A percentile compares a stretch with the other conserved stretches of the same genome.
Evolutionary conservation across 2,329 filamentous ascomycete genomes (phyloP).

Genomic region (Leptosphaerulina australis): DNA sequence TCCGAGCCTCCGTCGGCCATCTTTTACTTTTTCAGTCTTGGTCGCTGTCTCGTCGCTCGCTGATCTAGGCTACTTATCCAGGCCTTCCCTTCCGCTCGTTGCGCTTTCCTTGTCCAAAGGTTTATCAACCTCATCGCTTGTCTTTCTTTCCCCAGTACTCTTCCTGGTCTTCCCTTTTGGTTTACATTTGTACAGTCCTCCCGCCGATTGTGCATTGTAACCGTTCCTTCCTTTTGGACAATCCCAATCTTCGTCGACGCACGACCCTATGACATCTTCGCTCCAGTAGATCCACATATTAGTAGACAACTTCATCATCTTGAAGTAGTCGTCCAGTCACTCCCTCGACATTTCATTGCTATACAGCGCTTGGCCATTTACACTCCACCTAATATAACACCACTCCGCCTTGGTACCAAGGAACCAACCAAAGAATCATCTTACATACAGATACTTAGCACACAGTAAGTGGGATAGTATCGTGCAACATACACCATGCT

Average conservation of each 20-base stretch:
- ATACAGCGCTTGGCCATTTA: conserved; percentile 28
- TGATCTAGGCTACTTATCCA: conserved; percentile 52
- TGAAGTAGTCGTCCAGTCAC: conserved; percentile 50
- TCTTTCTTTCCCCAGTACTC: conserved; percentile 45
- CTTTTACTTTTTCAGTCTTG: conserved; percentile 51
- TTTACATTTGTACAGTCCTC: conserved; percentile 42
- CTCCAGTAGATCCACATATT: conserved; percentile 40
- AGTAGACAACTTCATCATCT: conserved; percentile 50
- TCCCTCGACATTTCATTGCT: conserved; percentile 42
- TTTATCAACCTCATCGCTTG: conserved; percentile 53
- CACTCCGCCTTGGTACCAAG: conserved; percentile 20
- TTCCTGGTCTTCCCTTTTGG: conserved; percentile 47
- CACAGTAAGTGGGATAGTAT: conserved; percentile 23
- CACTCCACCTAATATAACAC: conserved; percentile 37
- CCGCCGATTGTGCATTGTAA: conserved; percentile 42
- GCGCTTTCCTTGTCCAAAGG: conserved; percentile 47
- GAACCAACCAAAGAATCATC: conserved; percentile 18
- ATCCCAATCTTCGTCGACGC: conserved; percentile 32
- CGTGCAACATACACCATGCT: background rate
- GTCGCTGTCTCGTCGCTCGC: conserved; percentile 48
- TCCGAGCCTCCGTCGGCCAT: conserved; percentile 49
- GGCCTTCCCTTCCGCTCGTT: conserved; percentile 45
- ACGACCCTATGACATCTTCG: conserved; percentile 42
- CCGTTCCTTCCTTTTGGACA: conserved; percentile 49
- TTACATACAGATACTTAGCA: conserved; percentile 16